Evolutionary conservation across 768 basidiomycete species (phyloP).

Genomic region (Tricholoma sp.): DNA sequence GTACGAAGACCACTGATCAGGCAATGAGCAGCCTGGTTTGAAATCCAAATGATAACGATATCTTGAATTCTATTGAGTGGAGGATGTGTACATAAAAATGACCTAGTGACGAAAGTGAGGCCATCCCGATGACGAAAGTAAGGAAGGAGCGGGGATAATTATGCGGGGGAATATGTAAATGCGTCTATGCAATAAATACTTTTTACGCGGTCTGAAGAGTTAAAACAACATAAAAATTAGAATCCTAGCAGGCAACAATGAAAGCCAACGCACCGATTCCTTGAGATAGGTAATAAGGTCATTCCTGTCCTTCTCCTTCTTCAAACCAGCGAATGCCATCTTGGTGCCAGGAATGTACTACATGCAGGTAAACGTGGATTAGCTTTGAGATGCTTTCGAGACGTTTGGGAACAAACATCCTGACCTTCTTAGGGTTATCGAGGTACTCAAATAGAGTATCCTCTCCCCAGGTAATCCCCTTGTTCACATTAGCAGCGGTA

Average conservation of each 20-base stretch:
- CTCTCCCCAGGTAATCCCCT: constrained; percentile 85
- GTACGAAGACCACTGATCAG: no score
- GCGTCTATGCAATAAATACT: neutral
- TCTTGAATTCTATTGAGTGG: neutral
- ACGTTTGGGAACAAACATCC: constrained; percentile 11
- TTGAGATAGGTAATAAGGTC: constrained; percentile 88
- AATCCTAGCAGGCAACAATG: neutral
- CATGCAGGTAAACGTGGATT: neutral
- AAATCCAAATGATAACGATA: neutral
- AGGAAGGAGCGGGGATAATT: neutral
- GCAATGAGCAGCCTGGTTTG: no score
- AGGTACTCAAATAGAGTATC: constrained; percentile 92
- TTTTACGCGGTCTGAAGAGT: constrained; percentile 2
- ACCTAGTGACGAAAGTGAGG: neutral
- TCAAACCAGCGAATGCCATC: constrained; percentile 98
- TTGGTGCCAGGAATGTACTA: constrained; percentile 96
- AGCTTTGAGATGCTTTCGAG: neutral
- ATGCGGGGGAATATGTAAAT: neutral
- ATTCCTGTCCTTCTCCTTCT: constrained; percentile 97
- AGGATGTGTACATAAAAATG: neutral
- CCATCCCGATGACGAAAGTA: neutral
- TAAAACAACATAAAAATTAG: neutral
- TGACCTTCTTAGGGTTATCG: constrained; percentile 95
- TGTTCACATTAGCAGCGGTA: constrained; percentile 93
- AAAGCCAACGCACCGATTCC: constrained; percentile 54